Percentiles rank a stretch among this genome's conserved stretches.
Conservation (phyloP, 2,329 filamentous ascomycete species). For the Sporothrix brasiliensis region DNA sequence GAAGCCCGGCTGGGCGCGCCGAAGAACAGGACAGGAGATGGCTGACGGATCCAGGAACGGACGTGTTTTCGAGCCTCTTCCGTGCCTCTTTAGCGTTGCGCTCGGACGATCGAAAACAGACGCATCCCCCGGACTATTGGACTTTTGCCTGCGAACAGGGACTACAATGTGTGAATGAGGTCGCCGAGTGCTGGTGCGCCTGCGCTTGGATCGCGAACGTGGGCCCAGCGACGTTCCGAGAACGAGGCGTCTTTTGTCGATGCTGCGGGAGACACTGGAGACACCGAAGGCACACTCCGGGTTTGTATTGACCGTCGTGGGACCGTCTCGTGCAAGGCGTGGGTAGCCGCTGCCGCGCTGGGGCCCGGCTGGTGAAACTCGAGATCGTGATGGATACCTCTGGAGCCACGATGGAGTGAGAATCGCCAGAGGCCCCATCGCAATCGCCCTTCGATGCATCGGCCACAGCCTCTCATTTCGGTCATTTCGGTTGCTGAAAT, state of each 20-base stretch:
- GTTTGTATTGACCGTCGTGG: too few relatives aligned
- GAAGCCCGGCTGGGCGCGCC: not conserved
- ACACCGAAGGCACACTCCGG: too few relatives aligned
- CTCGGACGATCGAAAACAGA: not conserved
- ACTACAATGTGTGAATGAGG: not conserved
- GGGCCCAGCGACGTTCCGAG: not conserved
- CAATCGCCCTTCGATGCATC: too few relatives aligned
- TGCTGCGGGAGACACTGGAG: too few relatives aligned
- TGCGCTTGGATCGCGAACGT: conserved; percentile 16
- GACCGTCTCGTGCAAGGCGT: too few relatives aligned
- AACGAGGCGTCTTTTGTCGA: not conserved
- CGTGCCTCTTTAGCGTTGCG: not conserved
- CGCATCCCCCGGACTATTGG: not conserved
- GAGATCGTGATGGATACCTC: too few relatives aligned
- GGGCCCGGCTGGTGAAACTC: too few relatives aligned
- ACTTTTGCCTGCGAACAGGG: not conserved
- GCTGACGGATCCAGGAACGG: not conserved
- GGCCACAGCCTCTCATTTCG: too few relatives aligned
- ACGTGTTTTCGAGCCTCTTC: not conserved
- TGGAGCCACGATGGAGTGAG: too few relatives aligned
- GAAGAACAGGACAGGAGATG: not conserved
- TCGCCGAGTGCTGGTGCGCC: not conserved
- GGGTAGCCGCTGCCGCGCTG: too few relatives aligned
- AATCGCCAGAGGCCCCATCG: too few relatives aligned
- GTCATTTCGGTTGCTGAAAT: too few relatives aligned